phyloP scores from a whole-genome alignment of 768 basidiomycete genomes.

The Fistulinella prunicolor region DNA sequence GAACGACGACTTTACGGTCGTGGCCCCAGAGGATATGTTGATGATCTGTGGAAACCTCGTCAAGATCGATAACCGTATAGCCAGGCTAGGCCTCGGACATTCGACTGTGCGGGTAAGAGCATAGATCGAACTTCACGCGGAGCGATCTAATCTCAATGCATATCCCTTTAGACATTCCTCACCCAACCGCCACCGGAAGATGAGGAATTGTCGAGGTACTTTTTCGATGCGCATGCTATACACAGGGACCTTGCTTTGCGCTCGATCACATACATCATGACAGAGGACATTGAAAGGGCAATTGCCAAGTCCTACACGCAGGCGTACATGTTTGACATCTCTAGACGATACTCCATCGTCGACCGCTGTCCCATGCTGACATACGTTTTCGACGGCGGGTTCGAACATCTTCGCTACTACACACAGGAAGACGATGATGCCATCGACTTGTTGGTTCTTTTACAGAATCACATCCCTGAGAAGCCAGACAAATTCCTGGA shows the following conservation, averaged over 20 bases:
- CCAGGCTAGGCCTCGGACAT: slow-evolving; percentile 21
- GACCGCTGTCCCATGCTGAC: slow-evolving; percentile 27
- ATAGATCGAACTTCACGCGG: not conserved
- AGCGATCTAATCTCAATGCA: slow-evolving; percentile 5
- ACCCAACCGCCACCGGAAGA: slow-evolving; percentile 17
- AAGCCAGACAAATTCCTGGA: slow-evolving; percentile 21
- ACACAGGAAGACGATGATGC: slow-evolving; percentile 25
- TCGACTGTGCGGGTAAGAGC: slow-evolving; percentile 22
- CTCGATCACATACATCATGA: slow-evolving; percentile 28
- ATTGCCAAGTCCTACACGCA: slow-evolving; percentile 22
- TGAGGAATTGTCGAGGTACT: slow-evolving; percentile 11
- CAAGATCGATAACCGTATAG: slow-evolving; percentile 24
- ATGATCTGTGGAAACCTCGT: slow-evolving; percentile 26
- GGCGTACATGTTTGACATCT: slow-evolving; percentile 26
- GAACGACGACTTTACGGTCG: slow-evolving; percentile 26
- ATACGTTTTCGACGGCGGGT: slow-evolving; percentile 28
- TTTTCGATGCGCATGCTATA: slow-evolving; percentile 19
- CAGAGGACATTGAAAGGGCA: slow-evolving; percentile 22
- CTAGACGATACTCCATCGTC: slow-evolving; percentile 24
- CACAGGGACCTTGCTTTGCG: slow-evolving; percentile 30
- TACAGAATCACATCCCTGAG: slow-evolving; percentile 21
- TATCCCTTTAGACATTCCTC: slow-evolving; percentile 20
- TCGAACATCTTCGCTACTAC: slow-evolving; percentile 27
- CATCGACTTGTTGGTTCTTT: slow-evolving; percentile 19
- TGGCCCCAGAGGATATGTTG: slow-evolving; percentile 25